Evolutionary conservation across 2,329 filamentous ascomycete genomes (phyloP), one percentile per base, ranked within the genome.

Genomic region (Microcyclospora tardicrescens): DNA sequence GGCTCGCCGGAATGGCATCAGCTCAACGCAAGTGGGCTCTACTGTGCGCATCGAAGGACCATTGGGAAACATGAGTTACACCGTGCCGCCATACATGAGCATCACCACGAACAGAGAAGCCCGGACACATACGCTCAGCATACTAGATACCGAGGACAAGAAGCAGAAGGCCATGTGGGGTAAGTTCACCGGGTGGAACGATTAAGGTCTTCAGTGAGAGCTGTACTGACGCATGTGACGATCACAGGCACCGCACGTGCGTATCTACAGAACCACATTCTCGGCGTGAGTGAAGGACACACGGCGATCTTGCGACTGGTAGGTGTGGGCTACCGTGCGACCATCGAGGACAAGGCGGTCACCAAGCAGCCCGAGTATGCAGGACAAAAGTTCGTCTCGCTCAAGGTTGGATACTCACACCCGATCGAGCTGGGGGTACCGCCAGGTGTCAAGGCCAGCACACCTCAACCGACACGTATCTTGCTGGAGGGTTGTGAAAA

Each of bases 391-490:
- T 93, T 93, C 53, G 79, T 98, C 32, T 85, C 82, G 46, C 68
- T 98, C 49, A 96, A 96, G 71, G 83, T 98, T 39, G 91, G 91
- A 41, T 98, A 86, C 65, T 93, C 89, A 45, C 91, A 98, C 69
- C 83, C 89, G 0, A 84, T 98, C 48, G 89, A 98, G 64, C 70
- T 95, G 57, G 78, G 77, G 3, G 77, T 96, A 35, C 91, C 91
- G 1, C 55, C 70, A 50, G 86, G 87, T 16, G 78, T 98, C 33
- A 86, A 75, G 57, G 91, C 87, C 13, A 89, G 79, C 62, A 83
- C 82, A 43, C 87, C 91, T 29, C 81, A 93, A 61, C 86, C 89
- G 32, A 98, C 91, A 28, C 77, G 87, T 43, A 84, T 98, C 50
- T 65, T 98, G 52, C 66, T 98, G 30, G 86, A 98, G 66, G 86